A percentile compares a stretch with the other conserved stretches of the same genome.
phyloP scores from a whole-genome alignment of 108 stramenopile species.

The Skeletonema potamos region DNA sequence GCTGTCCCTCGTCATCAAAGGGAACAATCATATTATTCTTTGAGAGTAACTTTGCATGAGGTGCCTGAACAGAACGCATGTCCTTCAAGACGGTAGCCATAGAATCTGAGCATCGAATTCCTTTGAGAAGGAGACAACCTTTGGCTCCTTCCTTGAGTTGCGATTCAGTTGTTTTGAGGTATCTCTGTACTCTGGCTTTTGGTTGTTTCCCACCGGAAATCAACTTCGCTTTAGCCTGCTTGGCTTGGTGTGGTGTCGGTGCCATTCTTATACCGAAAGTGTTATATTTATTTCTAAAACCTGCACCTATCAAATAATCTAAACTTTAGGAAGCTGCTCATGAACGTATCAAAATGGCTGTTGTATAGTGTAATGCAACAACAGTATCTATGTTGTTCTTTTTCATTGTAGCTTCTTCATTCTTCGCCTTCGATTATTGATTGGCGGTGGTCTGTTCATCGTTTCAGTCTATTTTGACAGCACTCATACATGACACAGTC shows the following conservation, averaged over 20 bases:
- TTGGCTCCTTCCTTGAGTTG: constrained; percentile 77
- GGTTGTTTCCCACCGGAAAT: constrained; percentile 79
- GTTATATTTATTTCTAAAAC: background rate
- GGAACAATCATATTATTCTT: constrained; percentile 89
- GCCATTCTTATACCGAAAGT: constrained; percentile 52
- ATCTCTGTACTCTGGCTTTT: constrained; percentile 84
- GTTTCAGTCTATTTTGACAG: no score
- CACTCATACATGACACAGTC: no score
- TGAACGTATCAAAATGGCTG: no score
- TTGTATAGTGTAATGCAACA: no score
- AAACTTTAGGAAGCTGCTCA: background rate
- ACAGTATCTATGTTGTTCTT: no score
- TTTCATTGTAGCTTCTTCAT: no score
- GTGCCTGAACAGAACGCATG: constrained; percentile 81
- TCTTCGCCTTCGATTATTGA: no score
- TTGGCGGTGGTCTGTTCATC: no score
- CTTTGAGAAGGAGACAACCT: constrained; percentile 80
- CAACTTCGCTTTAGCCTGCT: constrained; percentile 66
- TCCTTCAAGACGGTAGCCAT: constrained; percentile 86
- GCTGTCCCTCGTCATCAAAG: constrained; percentile 80
- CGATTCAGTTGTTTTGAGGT: constrained; percentile 80
- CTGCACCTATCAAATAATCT: background rate
- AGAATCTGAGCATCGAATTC: constrained; percentile 81
- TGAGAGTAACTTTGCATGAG: constrained; percentile 74
- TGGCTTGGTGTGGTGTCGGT: constrained; percentile 79